A percentile compares a stretch with the other conserved stretches of the same genome.
These are phyloP conservation scores for Terana coerulea DNA, from an alignment of 768 basidiomycete species.

Conservation along the genomic window DNA sequence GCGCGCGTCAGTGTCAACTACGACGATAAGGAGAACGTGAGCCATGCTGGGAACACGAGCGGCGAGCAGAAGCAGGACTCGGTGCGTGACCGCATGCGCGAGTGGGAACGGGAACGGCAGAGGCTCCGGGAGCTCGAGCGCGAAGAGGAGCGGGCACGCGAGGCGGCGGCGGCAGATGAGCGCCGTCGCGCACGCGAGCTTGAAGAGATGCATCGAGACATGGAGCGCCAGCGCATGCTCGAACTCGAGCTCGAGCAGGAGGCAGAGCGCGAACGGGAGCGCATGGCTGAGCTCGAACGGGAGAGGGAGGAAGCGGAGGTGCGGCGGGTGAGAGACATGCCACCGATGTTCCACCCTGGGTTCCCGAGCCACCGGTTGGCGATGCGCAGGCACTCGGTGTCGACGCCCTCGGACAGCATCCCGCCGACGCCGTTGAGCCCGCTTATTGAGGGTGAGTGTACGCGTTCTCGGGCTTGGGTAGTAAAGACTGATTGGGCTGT, in stretches of 20 bases:
- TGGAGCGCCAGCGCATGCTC: constrained; percentile 26
- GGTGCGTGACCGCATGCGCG: constrained; percentile 59
- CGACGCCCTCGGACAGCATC: background rate
- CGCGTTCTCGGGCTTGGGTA: constrained; percentile 8
- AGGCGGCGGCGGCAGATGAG: constrained; percentile 41
- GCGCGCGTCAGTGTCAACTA: background rate
- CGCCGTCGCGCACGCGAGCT: constrained; percentile 31
- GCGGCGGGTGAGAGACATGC: constrained; percentile 14
- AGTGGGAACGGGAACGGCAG: constrained; percentile 74
- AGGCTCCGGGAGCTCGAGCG: constrained; percentile 66
- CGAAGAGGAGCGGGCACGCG: constrained; percentile 53
- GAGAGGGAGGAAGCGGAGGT: constrained; percentile 12
- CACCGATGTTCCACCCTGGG: background rate
- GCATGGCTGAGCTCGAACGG: constrained; percentile 10
- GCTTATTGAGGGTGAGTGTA: constrained; percentile 20
- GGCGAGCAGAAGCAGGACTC: constrained; percentile 16
- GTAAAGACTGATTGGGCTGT: too few species aligned
- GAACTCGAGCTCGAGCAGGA: constrained; percentile 20
- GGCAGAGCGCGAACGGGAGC: constrained; percentile 18
- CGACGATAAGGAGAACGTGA: background rate
- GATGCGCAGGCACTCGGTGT: constrained; percentile 7
- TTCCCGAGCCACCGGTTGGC: constrained; percentile 9
- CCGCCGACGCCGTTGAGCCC: constrained; percentile 25
- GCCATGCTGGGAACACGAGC: background rate
- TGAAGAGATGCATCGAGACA: constrained; percentile 19